Base-by-base conservation (phyloP, 306 rosid species). In the Trifolium fragiferum region DNA sequence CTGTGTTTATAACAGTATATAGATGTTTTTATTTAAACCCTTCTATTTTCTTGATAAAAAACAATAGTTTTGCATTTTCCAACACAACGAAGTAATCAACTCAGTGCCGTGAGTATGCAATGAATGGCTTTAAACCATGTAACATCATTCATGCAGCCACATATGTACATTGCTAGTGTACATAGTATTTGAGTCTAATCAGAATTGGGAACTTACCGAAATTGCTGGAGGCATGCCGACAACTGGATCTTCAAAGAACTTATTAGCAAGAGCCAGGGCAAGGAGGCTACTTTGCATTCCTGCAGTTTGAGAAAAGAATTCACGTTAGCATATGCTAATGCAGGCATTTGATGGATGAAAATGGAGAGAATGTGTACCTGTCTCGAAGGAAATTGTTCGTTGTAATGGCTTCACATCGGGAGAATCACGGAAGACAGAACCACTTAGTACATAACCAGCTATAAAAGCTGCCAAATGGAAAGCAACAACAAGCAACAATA, bases 281-380 rank as follows among this genome's bases (percentile, higher is more conserved):
- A 93, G 96, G 76, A 93, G 97, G 78, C 98, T 93, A 81, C 98
- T 91, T 77, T 93, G 98, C 98, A 91, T 93, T 75, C 98, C 98
- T 93, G 85, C 66, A 33, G 25, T 82, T 49, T 49, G 55, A 70
- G 83, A 59, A 44, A 82, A 47, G 25, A 35, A 40, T 62, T 74
- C 27, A 37, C 49, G 53, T 37, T 25, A 33, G 73, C 13, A 46
- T 43, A 69, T 72, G 70, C 32, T 47, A 19, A 21, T 16, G 37
- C 69, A 71, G 44, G 60, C 66, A 60, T 50, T 79, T 63, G 32
- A 50, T 10, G 30, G 51, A 59, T 38, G 62, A 44, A 7, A 75
- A 18, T 9, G 44, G 73, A 64, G 49, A 81, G 75, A 72, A 69
- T 18, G 4, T 41, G 71, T 70, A 93, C 98, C 98, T 82, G 98